A percentile compares a stretch with the other conserved stretches of the same genome.
Conservation (phyloP, 192 early-diverging fungal species). For the Backusella parvicylindrica region DNA sequence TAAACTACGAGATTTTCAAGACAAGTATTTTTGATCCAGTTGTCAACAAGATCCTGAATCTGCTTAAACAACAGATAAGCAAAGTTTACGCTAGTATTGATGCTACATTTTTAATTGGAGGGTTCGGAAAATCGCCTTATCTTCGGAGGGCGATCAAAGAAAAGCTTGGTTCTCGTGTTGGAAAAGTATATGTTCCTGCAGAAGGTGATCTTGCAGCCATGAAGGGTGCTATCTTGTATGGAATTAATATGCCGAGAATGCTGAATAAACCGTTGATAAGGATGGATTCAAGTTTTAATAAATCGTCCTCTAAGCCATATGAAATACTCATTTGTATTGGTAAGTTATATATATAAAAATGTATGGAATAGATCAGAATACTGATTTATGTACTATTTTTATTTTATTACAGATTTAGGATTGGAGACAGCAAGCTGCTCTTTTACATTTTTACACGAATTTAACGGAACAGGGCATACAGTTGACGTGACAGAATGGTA, state of each 20-base stretch:
- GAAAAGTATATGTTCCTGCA: not conserved
- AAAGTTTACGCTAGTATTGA: constrained; percentile 30
- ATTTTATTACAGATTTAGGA: not conserved
- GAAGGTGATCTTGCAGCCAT: not conserved
- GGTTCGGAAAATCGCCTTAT: constrained; percentile 43
- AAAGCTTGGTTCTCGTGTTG: not conserved
- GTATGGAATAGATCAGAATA: too few species aligned
- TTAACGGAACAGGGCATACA: not conserved
- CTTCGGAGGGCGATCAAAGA: constrained; percentile 31
- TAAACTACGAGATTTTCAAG: constrained; percentile 26
- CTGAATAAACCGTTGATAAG: not conserved
- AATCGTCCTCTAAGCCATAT: not conserved
- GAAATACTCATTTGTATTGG: not conserved
- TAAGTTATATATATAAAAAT: not conserved
- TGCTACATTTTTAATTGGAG: constrained; percentile 48
- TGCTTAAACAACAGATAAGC: constrained; percentile 40
- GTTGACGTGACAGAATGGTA: not conserved
- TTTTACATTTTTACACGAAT: not conserved
- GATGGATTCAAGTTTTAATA: not conserved
- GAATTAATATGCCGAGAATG: constrained; percentile 1
- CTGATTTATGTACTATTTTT: not conserved
- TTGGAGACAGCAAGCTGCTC: not conserved
- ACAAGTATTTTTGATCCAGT: constrained; percentile 47
- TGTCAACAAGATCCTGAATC: constrained; percentile 30
- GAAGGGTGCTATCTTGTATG: constrained; percentile 4